These are phyloP conservation scores for Penicillium pulvis DNA, from an alignment of 495 filamentous ascomycete genomes.

Conservation along the genomic window DNA sequence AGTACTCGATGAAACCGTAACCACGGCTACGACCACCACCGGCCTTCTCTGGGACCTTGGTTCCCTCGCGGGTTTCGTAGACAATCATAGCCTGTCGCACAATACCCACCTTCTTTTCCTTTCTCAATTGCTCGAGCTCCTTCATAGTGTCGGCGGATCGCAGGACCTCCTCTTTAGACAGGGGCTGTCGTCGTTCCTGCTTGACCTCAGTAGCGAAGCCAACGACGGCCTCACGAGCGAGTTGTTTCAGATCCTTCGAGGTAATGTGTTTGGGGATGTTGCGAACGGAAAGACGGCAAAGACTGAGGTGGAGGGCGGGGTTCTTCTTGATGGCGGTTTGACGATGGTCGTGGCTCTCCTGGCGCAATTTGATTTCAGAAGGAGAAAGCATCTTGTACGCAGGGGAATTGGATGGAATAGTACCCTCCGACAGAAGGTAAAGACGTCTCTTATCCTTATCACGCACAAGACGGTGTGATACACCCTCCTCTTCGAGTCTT, in stretches of 20 bases:
- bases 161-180: constrained; percentile 84
- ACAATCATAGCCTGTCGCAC: constrained; percentile 96
- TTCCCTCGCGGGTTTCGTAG: constrained; percentile 80
- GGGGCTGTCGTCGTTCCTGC: constrained; percentile 62
- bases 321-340: constrained; percentile 88
- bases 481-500: constrained; percentile 70
- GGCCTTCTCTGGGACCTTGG: constrained; percentile 71
- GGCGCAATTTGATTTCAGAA: constrained; percentile 82
- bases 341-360: constrained; percentile 83
- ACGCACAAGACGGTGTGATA: constrained; percentile 62
- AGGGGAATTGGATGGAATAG: constrained; percentile 68
- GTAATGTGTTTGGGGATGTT: constrained; percentile 85
- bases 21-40: constrained; percentile 83
- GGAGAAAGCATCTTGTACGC: constrained; percentile 75
- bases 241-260: constrained; percentile 86
- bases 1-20: constrained; percentile 98
- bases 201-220: constrained; percentile 93
- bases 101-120: constrained; percentile 82
- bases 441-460: constrained; percentile 90
- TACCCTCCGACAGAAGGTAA: constrained; percentile 86
- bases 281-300: constrained; percentile 91
- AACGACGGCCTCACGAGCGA: constrained; percentile 87
- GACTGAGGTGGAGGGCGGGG: constrained; percentile 82
- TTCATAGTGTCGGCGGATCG: constrained; percentile 79
- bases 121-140: constrained; percentile 73